Evolutionary conservation across 2,329 filamentous ascomycete species (phyloP), one percentile per base, ranked within the genome.

Genomic region (Rhytidhysteron rufulum): DNA sequence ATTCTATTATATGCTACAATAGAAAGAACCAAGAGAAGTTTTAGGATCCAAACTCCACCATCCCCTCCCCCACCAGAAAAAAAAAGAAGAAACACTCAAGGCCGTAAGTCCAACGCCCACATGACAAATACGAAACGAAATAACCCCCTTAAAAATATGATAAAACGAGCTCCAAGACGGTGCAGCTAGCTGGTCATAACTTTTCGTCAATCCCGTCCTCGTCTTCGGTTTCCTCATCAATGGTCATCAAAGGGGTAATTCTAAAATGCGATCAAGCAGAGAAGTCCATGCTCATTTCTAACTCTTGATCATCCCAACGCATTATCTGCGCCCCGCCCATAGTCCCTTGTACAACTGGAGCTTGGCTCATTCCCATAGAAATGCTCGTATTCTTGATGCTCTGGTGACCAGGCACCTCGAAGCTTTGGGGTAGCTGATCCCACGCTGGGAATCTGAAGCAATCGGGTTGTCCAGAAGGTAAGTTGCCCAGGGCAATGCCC

Each of bases 231-330:
- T 33, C 31, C 18, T 33, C 31, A 3, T 18, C n/a, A 16, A 30
- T 30, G 27, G 27, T 30, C 4, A 16, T 13, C 27, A 33, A 16
- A 33, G 24, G 24, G 8, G 24, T 8, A 13, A 33, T 4, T 4
- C 18, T 10, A 10, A 18, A 33, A 4, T 33, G n/a, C 31, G 31
- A 4, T 33, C n/a, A 33, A 33, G 31, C 17, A 17, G 10, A 10
- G 31, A 15, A 33, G 34, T 60, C 58, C 51, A 63, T 54, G 10
- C 48, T 44, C 35, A 65, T 63, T n/a, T 47, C 50, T 42, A 61
- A 39, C 13, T 60, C 57, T 7, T 39, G 43, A 20, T 63, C 58
- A 37, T 62, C 59, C 59, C 60, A 63, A 3, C 44, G 32, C 49
- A 54, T 49, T 5, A 38, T 34, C n/a, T 47, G 37, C 20, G 31